These are phyloP conservation scores for Suhomyces ambrosiae DNA, from an alignment of 1,139 yeast species.

Conservation along the genomic window DNA sequence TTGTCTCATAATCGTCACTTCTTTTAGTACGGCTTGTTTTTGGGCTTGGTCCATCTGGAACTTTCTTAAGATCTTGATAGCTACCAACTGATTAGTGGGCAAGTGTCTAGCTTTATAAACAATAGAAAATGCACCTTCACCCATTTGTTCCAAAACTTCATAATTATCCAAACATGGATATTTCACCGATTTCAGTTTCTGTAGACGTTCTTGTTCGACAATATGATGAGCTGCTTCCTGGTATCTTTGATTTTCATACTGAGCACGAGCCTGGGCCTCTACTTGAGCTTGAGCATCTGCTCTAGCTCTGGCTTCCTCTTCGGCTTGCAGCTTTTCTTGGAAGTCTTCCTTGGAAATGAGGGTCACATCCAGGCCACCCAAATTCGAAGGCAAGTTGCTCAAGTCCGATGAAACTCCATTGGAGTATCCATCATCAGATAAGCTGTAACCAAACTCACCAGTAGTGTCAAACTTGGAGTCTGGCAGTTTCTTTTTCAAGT, in stretches of 20 bases:
- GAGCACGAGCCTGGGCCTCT: constrained; percentile 10
- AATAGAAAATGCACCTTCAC: constrained; percentile 93
- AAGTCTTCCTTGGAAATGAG: constrained; percentile 3
- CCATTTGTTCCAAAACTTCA: constrained; percentile 43
- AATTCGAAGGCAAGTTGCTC: constrained; percentile 10
- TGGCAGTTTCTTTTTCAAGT: constrained; percentile 27
- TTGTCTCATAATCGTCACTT: constrained; percentile 60
- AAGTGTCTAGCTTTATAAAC: constrained; percentile 71
- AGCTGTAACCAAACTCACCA: constrained; percentile 7
- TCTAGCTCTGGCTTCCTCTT: constrained; percentile 6
- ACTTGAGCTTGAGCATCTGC: constrained; percentile 13
- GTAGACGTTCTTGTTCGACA: constrained; percentile 60
- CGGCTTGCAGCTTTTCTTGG: neutral
- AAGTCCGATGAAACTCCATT: constrained; percentile 4
- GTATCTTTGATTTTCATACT: constrained; percentile 35
- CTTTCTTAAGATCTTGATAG: constrained; percentile 57
- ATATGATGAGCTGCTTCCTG: constrained; percentile 59
- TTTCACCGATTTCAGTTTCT: constrained; percentile 37
- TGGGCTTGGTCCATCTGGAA: constrained; percentile 57
- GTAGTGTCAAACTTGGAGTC: constrained; percentile 4
- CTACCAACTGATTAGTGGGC: constrained; percentile 53
- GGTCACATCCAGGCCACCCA: constrained; percentile 10
- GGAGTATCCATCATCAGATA: neutral
- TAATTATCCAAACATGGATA: constrained; percentile 51
- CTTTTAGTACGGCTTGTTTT: constrained; percentile 56